These are phyloP conservation scores for Avena sativa DNA, from an alignment of 176 grass and related monocot genomes.

Conservation along the genomic window DNA sequence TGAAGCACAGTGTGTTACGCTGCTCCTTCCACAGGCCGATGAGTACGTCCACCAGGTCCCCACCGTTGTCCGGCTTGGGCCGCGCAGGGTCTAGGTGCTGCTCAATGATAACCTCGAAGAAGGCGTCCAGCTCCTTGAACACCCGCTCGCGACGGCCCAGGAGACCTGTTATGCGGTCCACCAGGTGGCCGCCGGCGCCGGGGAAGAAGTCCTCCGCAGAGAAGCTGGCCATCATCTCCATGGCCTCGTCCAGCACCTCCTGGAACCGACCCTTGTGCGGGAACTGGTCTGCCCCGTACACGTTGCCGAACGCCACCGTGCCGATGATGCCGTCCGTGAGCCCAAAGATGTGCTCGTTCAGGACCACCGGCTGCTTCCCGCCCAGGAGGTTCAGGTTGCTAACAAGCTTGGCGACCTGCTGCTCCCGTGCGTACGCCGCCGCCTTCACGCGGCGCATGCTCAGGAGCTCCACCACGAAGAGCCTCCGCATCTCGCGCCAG, in stretches of 20 bases:
- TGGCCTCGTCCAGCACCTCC: not conserved
- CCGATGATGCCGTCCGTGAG: conserved; percentile 27
- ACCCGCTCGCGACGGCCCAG: not conserved
- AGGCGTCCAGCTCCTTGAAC: not conserved
- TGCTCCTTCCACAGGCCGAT: too few relatives aligned
- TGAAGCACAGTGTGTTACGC: too few relatives aligned
- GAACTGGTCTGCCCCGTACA: conserved; percentile 7
- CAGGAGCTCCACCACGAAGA: too few relatives aligned
- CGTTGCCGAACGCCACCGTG: not conserved
- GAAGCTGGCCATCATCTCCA: conserved; percentile 19
- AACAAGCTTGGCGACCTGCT: conserved; percentile 6
- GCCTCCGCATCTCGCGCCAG: too few relatives aligned
- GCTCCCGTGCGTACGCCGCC: not conserved
- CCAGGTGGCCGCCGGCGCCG: not conserved
- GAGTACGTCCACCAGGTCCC: too few relatives aligned
- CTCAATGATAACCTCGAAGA: not conserved
- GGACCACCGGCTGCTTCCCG: not conserved
- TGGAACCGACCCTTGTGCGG: not conserved
- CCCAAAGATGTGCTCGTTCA: not conserved
- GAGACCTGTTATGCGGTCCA: not conserved
- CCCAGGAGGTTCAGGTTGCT: not conserved
- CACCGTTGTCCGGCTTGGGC: too few relatives aligned
- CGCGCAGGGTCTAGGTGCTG: not conserved
- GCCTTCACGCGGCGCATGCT: too few relatives aligned
- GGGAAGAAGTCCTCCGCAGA: not conserved